Conservation (phyloP, 2,329 filamentous ascomycete genomes). For the Curvularia spicifera region DNA sequence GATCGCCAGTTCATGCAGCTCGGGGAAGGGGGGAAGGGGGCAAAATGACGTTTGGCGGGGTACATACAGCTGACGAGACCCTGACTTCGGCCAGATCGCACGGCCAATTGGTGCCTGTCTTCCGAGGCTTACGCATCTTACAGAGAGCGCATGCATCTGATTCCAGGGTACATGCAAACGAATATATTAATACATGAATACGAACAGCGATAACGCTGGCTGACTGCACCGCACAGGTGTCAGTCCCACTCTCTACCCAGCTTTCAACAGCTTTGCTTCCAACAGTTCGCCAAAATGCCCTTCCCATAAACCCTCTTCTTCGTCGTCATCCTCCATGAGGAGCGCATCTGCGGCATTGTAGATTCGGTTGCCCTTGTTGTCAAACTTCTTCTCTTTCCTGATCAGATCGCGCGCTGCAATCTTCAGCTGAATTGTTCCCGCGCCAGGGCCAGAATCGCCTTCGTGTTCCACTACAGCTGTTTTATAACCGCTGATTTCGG, state of each 20-base stretch:
- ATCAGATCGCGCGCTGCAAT: slow-evolving; percentile 73
- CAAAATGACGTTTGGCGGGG: slow-evolving; percentile 30
- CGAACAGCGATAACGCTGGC: background rate
- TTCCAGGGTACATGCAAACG: background rate
- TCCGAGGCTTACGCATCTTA: background rate
- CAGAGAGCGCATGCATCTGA: background rate
- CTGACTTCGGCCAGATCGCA: background rate
- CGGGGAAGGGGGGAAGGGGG: slow-evolving; percentile 12
- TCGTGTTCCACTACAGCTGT: slow-evolving; percentile 67
- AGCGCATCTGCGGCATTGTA: slow-evolving; percentile 67
- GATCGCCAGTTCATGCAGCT: slow-evolving; percentile 9
- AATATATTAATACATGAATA: slow-evolving; percentile 7
- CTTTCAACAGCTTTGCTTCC: slow-evolving; percentile 38
- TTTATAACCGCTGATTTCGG: slow-evolving; percentile 65
- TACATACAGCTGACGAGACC: slow-evolving; percentile 6
- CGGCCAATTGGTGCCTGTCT: background rate
- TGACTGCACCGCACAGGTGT: background rate
- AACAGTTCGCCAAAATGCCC: slow-evolving; percentile 38
- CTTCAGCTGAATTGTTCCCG: slow-evolving; percentile 63
- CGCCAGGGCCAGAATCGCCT: slow-evolving; percentile 51
- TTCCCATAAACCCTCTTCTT: slow-evolving; percentile 37
- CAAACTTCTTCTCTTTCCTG: slow-evolving; percentile 63
- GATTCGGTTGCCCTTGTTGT: slow-evolving; percentile 73
- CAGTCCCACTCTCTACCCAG: slow-evolving; percentile 18
- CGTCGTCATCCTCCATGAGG: slow-evolving; percentile 34